A percentile compares a stretch with the other conserved stretches of the same genome.
Conservation (phyloP, 1,284 basidiomycete species). For the Spongispora temasekensis region DNA sequence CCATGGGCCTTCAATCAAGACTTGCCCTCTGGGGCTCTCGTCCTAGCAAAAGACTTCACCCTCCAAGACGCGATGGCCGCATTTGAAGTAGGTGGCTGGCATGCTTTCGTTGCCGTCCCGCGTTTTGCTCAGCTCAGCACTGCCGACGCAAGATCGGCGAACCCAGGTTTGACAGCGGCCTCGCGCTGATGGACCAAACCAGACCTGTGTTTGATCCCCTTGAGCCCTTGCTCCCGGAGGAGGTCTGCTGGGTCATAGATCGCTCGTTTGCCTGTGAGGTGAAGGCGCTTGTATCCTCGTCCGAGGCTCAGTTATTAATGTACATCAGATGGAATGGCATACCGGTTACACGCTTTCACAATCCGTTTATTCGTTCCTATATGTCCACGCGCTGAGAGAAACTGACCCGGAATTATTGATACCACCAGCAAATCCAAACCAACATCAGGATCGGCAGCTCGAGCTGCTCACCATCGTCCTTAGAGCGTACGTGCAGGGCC, state of each 20-base stretch:
- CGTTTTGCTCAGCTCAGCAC: not conserved
- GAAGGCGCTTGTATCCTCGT: no score
- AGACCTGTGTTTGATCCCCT: constrained; percentile 65
- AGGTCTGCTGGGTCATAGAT: constrained; percentile 89
- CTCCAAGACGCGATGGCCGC: constrained; percentile 89
- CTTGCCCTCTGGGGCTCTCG: constrained; percentile 62
- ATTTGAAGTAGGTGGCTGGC: constrained; percentile 60
- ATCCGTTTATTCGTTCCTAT: constrained; percentile 81
- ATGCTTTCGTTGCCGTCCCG: not conserved
- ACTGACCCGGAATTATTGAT: constrained; percentile 62
- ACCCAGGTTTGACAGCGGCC: constrained; percentile 85
- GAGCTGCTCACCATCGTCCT: constrained; percentile 73
- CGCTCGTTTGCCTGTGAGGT: constrained; percentile 82
- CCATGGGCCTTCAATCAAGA: constrained; percentile 47
- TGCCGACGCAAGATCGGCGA: constrained; percentile 74
- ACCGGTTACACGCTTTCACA: constrained; percentile 82
- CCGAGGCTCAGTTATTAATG: no score
- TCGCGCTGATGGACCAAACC: constrained; percentile 50
- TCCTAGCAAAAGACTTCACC: constrained; percentile 72
- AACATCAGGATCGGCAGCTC: constrained; percentile 43
- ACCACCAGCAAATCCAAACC: constrained; percentile 34
- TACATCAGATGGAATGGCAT: constrained; percentile 92
- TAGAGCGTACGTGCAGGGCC: constrained; percentile 66
- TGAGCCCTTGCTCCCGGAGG: constrained; percentile 63
- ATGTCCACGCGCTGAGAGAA: constrained; percentile 69